Evolutionary conservation across 306 rosid species (phyloP).

Genomic region (Begonia loranthoides): DNA sequence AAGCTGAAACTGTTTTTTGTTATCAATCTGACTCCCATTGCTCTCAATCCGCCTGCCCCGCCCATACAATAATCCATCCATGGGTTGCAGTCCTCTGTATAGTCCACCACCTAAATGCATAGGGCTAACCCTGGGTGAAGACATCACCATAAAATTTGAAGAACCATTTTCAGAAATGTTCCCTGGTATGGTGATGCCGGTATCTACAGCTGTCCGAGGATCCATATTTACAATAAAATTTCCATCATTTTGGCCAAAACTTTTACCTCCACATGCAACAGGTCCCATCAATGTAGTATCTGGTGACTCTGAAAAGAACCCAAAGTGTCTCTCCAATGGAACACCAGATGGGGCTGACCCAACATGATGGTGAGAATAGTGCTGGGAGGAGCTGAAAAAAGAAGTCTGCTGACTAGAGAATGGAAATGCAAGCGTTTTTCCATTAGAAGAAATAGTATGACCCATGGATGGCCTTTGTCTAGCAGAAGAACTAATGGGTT

Average conservation of each 20-base stretch:
- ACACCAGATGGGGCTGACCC: conserved; percentile 93
- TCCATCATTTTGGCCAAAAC: conserved; percentile 34
- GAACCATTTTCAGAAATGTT: conserved; percentile 48
- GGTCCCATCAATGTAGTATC: conserved; percentile 57
- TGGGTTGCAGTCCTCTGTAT: conserved; percentile 30
- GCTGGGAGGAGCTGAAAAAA: conserved; percentile 17
- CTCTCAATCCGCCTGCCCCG: conserved; percentile 59
- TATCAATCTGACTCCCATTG: conserved; percentile 45
- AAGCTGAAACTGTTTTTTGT: conserved; percentile 82
- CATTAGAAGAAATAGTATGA: conserved; percentile 43
- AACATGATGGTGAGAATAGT: conserved; percentile 30
- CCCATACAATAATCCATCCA: conserved; percentile 52
- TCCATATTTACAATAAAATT: conserved; percentile 48
- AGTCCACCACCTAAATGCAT: conserved; percentile 57
- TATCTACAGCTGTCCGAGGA: conserved; percentile 33
- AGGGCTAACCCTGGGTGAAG: conserved; percentile 59
- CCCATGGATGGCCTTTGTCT: conserved; percentile 62
- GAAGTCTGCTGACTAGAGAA: conserved; percentile 38
- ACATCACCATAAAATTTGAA: conserved; percentile 63
- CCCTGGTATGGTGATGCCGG: conserved; percentile 49
- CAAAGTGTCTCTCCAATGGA: conserved; percentile 67
- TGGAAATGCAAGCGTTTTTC: conserved; percentile 61
- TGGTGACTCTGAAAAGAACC: conserved; percentile 69
- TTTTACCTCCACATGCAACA: conserved; percentile 39
- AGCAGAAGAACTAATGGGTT: conserved; percentile 46